phyloP scores from a whole-genome alignment of 352 stramenopile species.

The Phytophthora pistaciae region DNA sequence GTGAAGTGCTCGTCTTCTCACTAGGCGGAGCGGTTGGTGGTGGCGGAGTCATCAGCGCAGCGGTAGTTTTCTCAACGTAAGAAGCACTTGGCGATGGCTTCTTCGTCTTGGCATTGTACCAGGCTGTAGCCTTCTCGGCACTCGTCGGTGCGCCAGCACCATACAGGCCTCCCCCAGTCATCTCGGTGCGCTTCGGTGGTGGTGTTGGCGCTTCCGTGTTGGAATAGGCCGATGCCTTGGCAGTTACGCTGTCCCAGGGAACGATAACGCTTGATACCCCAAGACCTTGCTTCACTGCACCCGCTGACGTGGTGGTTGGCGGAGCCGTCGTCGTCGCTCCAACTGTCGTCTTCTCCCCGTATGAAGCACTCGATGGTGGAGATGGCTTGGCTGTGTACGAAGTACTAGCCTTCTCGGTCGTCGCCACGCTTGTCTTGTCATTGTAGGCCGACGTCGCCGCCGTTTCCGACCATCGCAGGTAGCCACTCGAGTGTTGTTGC shows the following conservation, averaged over 20 bases:
- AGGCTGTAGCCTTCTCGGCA: not conserved
- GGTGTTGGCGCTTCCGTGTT: not conserved
- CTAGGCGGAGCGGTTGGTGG: not conserved
- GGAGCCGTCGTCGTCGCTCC: not conserved
- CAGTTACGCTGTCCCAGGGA: not conserved
- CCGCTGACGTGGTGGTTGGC: not conserved
- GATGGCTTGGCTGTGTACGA: not conserved
- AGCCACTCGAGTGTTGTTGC: not conserved
- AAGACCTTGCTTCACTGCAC: not conserved
- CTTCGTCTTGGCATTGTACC: not conserved
- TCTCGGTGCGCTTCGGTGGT: not conserved
- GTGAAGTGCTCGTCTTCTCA: not conserved
- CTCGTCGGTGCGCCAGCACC: not conserved
- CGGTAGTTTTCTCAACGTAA: not conserved
- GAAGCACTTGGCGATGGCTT: not conserved
- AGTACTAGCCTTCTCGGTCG: not conserved
- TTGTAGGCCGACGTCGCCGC: not conserved
- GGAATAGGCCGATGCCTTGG: not conserved
- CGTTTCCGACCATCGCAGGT: slow-evolving; percentile 6
- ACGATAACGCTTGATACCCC: not conserved
- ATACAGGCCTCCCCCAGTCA: not conserved
- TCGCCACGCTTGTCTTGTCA: not conserved
- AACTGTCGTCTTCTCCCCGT: not conserved
- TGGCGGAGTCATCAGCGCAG: not conserved
- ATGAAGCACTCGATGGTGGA: not conserved